Percentiles rank a stretch among this genome's conserved stretches.
phyloP scores from a whole-genome alignment of 1,284 basidiomycete species.

The Malassezia sympodialis region DNA sequence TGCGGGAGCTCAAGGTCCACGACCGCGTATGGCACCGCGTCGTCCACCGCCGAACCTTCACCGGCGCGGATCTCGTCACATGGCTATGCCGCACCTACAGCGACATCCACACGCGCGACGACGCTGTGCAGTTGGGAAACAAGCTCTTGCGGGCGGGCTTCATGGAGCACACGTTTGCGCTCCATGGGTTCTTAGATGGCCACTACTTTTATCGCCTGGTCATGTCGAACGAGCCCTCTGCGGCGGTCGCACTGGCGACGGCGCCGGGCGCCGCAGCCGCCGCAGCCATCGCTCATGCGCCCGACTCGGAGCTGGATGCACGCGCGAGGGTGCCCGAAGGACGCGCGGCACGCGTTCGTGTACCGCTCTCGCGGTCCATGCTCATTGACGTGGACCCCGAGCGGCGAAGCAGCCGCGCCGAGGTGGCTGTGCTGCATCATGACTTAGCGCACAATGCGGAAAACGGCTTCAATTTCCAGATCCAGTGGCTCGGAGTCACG shows the following conservation, averaged over 20 bases:
- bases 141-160: slow-evolving; percentile 31
- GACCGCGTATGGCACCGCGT: slow-evolving; percentile 44
- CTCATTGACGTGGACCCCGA: slow-evolving; percentile 43
- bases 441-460: slow-evolving; percentile 45
- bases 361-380: slow-evolving; percentile 36
- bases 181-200: slow-evolving; percentile 44
- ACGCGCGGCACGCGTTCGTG: slow-evolving; percentile 5
- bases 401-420: slow-evolving; percentile 36
- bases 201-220: slow-evolving; percentile 42
- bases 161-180: slow-evolving; percentile 39
- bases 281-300: neutral
- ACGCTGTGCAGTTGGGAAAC: slow-evolving; percentile 34
- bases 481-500: slow-evolving; percentile 93
- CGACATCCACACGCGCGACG: slow-evolving; percentile 38
- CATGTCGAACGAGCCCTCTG: neutral
- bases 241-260: neutral
- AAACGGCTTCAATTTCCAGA: slow-evolving; percentile 55
- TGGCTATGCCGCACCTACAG: slow-evolving; percentile 39
- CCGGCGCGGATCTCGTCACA: slow-evolving; percentile 41
- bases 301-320: slow-evolving; percentile 14
- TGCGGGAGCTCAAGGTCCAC: slow-evolving; percentile 32
- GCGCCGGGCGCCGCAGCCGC: neutral
- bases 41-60: slow-evolving; percentile 38
- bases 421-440: slow-evolving; percentile 45
- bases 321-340: slow-evolving; percentile 10